A percentile compares a stretch with the other conserved stretches of the same genome.
These are phyloP conservation scores for Saccharomyces eubayanus DNA, from an alignment of 805 yeast genomes.

Conservation along the genomic window DNA sequence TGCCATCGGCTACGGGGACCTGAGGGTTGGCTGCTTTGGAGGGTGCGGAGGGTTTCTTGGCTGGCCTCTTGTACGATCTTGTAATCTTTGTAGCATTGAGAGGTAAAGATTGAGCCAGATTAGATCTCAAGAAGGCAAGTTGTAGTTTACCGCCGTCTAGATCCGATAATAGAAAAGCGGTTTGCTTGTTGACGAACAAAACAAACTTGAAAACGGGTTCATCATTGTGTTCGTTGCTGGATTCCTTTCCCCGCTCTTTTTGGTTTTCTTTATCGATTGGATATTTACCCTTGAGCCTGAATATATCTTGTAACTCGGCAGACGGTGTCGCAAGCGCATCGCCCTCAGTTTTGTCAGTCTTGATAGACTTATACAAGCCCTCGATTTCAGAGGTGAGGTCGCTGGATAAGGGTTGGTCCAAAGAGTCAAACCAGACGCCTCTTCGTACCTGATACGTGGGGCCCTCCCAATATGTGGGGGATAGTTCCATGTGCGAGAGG, in stretches of 20 bases:
- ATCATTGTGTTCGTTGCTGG: constrained; percentile 4
- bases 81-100: constrained; percentile 43
- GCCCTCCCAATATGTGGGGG: constrained; percentile 84
- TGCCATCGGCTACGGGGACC: neutral
- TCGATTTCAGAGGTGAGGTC: constrained; percentile 53
- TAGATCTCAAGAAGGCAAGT: constrained; percentile 31
- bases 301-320: neutral
- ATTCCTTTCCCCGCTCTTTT: constrained; percentile 4
- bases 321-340: neutral
- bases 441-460: constrained; percentile 75
- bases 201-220: constrained; percentile 5
- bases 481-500: constrained; percentile 42
- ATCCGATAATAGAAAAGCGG: constrained; percentile 43
- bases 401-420: constrained; percentile 46
- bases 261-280: constrained; percentile 15
- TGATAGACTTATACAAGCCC: constrained; percentile 10
- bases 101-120: constrained; percentile 29
- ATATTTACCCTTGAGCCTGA: constrained; percentile 31
- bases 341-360: neutral
- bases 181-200: constrained; percentile 34
- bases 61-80: constrained; percentile 37
- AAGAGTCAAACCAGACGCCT: constrained; percentile 71
- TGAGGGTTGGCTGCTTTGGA: neutral
- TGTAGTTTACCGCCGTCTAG: constrained; percentile 36
- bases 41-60: neutral